phyloP scores from a whole-genome alignment of 1,139 yeast genomes.

The Geotrichum aggregatum region DNA sequence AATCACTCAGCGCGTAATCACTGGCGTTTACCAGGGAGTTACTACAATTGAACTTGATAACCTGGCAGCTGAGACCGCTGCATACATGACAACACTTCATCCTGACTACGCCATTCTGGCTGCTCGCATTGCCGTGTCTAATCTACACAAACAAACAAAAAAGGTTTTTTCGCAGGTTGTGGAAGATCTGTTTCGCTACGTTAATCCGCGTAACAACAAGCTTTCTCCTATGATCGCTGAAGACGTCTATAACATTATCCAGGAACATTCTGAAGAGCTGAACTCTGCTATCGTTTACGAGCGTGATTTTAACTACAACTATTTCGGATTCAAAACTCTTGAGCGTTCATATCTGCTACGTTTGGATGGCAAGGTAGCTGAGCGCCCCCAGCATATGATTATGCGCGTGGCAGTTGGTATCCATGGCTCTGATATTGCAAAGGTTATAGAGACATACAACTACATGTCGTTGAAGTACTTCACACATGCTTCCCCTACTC shows the following conservation, averaged over 20 bases:
- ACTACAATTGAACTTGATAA: constrained; percentile 89
- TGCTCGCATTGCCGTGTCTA: constrained; percentile 89
- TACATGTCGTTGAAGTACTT: constrained; percentile 79
- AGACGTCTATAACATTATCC: constrained; percentile 61
- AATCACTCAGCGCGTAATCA: constrained; percentile 81
- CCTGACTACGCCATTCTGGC: constrained; percentile 95
- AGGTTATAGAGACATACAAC: constrained; percentile 74
- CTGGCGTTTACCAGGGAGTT: constrained; percentile 94
- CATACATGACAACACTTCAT: constrained; percentile 92
- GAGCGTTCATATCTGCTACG: constrained; percentile 78
- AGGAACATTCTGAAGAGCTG: constrained; percentile 61
- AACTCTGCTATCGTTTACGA: constrained; percentile 79
- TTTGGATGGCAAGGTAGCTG: constrained; percentile 69
- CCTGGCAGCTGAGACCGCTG: constrained; percentile 95
- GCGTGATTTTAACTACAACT: constrained; percentile 77
- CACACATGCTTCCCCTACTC: constrained; percentile 86
- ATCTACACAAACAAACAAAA: constrained; percentile 89
- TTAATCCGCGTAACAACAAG: constrained; percentile 70
- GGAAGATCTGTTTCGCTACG: constrained; percentile 63
- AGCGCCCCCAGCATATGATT: constrained; percentile 84
- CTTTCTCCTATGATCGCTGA: constrained; percentile 80
- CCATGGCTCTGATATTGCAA: constrained; percentile 68
- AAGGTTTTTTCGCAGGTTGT: constrained; percentile 81
- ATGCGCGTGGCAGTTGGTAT: constrained; percentile 90
- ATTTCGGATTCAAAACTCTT: constrained; percentile 82